phyloP scores from a whole-genome alignment of 345 rosid species.

The Salix purpurea region DNA sequence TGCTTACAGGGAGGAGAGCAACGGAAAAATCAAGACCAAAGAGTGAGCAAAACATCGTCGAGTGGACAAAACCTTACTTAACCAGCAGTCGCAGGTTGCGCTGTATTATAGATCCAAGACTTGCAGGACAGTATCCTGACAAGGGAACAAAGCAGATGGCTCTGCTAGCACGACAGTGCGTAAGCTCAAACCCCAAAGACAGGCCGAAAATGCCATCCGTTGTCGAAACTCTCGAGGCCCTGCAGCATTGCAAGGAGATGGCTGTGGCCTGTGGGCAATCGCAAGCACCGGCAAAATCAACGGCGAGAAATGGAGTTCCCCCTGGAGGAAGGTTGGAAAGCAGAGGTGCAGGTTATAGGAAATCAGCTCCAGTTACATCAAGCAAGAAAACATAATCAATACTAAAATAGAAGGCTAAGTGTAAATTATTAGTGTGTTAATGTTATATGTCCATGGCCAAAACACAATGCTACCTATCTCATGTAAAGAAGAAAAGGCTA shows the following conservation, averaged over 20 bases:
- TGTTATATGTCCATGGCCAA: not conserved
- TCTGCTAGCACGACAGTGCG: slow-evolving; percentile 56
- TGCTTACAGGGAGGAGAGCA: slow-evolving; percentile 79
- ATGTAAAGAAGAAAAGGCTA: not conserved
- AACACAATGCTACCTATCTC: not conserved
- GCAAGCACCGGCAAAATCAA: slow-evolving; percentile 41
- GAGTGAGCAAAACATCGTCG: slow-evolving; percentile 72
- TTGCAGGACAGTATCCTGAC: slow-evolving; percentile 74
- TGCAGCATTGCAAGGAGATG: slow-evolving; percentile 67
- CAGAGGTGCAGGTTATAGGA: slow-evolving; percentile 29
- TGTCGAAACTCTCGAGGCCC: slow-evolving; percentile 57
- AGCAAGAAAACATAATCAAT: slow-evolving; percentile 25
- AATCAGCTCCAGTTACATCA: slow-evolving; percentile 39
- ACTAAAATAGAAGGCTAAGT: not conserved
- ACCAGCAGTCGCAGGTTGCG: slow-evolving; percentile 64
- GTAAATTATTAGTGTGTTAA: not conserved
- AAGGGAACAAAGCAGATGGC: slow-evolving; percentile 85
- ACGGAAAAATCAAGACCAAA: slow-evolving; percentile 65
- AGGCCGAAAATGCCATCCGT: slow-evolving; percentile 75
- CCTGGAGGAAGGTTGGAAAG: slow-evolving; percentile 29
- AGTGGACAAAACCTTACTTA: slow-evolving; percentile 78
- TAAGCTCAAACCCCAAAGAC: slow-evolving; percentile 76
- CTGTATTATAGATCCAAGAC: slow-evolving; percentile 67
- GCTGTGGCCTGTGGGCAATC: slow-evolving; percentile 67
- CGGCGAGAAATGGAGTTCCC: slow-evolving; percentile 29